A percentile compares a stretch with the other conserved stretches of the same genome.
These are phyloP conservation scores for Nitzschia palea DNA, from an alignment of 108 stramenopile species.

Conservation along the genomic window DNA sequence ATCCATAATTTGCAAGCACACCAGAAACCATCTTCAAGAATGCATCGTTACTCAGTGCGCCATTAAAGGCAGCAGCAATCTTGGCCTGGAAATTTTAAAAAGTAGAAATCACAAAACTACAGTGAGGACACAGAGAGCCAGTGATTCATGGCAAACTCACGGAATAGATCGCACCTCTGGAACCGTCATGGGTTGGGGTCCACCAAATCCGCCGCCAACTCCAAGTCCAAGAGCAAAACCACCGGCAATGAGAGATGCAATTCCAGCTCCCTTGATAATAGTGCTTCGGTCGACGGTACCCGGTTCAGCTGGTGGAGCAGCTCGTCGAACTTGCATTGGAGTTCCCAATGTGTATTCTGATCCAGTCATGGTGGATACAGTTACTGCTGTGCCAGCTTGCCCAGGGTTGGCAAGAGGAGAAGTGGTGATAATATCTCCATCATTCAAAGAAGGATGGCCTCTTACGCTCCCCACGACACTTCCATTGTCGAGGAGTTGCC, in stretches of 20 bases:
- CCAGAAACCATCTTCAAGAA: conserved; percentile 20
- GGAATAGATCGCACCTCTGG: conserved; percentile 18
- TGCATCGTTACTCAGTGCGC: conserved; percentile 44
- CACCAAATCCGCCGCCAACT: not conserved
- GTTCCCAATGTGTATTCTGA: conserved; percentile 27
- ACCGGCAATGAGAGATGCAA: conserved; percentile 16
- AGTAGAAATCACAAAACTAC: not conserved
- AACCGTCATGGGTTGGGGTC: conserved; percentile 4
- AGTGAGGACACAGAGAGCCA: not conserved
- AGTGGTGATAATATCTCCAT: conserved; percentile 39
- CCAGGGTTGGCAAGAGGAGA: conserved; percentile 30
- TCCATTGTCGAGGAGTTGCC: conserved; percentile 40
- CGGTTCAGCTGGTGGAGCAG: conserved; percentile 3
- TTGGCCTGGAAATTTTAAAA: conserved; percentile 15
- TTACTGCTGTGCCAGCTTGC: conserved; percentile 1
- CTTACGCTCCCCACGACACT: conserved; percentile 35
- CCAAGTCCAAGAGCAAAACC: conserved; percentile 31
- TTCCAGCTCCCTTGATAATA: conserved; percentile 21
- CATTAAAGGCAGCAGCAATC: conserved; percentile 33
- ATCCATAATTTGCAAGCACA: conserved; percentile 26
- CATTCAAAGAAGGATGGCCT: conserved; percentile 24
- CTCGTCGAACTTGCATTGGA: conserved; percentile 22
- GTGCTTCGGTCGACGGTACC: conserved; percentile 19
- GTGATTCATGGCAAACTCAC: not conserved
- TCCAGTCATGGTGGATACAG: conserved; percentile 32